Base-by-base conservation (phyloP, 441 rosid species). In the Mallotus japonicus region DNA sequence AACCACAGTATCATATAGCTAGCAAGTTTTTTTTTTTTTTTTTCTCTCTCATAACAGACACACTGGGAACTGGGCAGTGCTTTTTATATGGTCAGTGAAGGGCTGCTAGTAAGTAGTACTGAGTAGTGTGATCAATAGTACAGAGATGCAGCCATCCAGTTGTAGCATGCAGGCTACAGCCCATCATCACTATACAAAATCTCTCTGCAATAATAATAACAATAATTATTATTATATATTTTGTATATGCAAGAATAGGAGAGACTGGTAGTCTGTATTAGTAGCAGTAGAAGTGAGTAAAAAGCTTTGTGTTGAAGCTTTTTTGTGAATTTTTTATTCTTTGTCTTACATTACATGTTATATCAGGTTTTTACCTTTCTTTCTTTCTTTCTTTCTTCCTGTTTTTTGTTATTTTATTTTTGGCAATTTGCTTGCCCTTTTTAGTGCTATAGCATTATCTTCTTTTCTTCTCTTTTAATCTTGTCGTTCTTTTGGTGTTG, bases 261-360 rank as follows among this genome's bases (percentile, higher is more conserved):
- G 69, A 63, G 66, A 77, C 70, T 80, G 79, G 63, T 53, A 77
- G 76, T 74, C 77, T 82, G 82, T 50, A 28, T 22, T 56, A 15
- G 76, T 67, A 53, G 73, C 72, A 24, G 72, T 70, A 63, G 22
- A 37, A 50, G 55, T 50, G 16, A 15, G 17, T 13, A 12, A 50
- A 50, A 13, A 4, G 3, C 17, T 28, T 0, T 28, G 5, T 67
- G 68, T 66, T 68, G 69, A 49, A 68, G 67, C 70, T 47, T 74
- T 71, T 34, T 5, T 28, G 28, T 37, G 17, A 3, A 37, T 37
- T 47, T 51, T 20, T 37, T n/a, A n/a, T 2, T n/a, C 13, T 53
- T 40, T 14, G 5, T 63, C 8, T 46, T 40, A n/a, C 32, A 49
- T 15, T 67, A 67, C 60, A 20, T 60, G 3, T 73, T 62, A 34